Conservation (phyloP, 2,329 filamentous ascomycete species). For the Domatiomyces globalis region DNA sequence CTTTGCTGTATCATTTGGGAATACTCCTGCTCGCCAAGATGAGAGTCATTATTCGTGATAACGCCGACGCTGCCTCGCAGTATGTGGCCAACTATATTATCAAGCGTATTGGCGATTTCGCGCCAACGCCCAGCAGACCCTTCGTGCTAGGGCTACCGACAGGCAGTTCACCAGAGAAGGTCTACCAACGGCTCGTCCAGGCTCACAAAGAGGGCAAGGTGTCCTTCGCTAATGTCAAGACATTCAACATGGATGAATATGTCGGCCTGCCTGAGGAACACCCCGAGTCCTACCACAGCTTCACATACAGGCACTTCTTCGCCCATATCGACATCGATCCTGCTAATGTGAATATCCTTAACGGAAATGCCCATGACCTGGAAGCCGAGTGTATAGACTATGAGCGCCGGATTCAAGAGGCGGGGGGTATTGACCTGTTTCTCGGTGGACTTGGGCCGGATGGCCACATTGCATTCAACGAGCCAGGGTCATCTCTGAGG, state of each 20-base stretch:
- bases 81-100: constrained; percentile 75
- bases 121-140: constrained; percentile 55
- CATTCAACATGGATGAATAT: constrained; percentile 92
- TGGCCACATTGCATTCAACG: constrained; percentile 83
- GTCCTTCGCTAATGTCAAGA: constrained; percentile 77
- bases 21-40: constrained; percentile 30
- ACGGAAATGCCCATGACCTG: constrained; percentile 64
- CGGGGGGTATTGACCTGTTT: constrained; percentile 73
- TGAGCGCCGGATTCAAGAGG: constrained; percentile 59
- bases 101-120: constrained; percentile 63
- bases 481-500: constrained; percentile 64
- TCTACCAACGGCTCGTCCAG: constrained; percentile 61
- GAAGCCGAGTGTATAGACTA: constrained; percentile 65
- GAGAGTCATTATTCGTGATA: constrained; percentile 72
- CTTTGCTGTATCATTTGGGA: neutral
- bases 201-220: constrained; percentile 39
- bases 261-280: constrained; percentile 71
- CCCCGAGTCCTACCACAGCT: constrained; percentile 74
- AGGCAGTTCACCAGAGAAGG: constrained; percentile 62
- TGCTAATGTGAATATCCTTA: constrained; percentile 68
- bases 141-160: constrained; percentile 77
- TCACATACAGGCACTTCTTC: constrained; percentile 91
- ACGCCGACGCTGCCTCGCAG: constrained; percentile 51
- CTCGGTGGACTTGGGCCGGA: constrained; percentile 74
- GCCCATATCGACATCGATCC: constrained; percentile 70